These are phyloP conservation scores for Ceratobasidium sp. DNA, from an alignment of 1,284 basidiomycete genomes.

Conservation along the genomic window DNA sequence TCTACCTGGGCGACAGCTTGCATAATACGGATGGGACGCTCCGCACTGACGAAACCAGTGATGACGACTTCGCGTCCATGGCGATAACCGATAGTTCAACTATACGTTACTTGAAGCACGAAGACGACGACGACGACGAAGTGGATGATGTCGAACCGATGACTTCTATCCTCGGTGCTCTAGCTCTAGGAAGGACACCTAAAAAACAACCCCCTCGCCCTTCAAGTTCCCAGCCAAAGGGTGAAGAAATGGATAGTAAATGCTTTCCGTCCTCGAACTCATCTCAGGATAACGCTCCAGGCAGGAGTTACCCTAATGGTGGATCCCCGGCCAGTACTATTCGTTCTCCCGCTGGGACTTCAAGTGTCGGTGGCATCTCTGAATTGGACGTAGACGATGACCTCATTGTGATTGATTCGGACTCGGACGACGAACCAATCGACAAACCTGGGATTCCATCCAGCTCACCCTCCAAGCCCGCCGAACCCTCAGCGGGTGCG, in stretches of 20 bases:
- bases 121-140: constrained; percentile 15
- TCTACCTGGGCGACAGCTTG: constrained; percentile 30
- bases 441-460: neutral
- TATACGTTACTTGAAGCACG: constrained; percentile 14
- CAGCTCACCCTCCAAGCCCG: neutral
- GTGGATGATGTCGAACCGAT: constrained; percentile 25
- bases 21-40: constrained; percentile 25
- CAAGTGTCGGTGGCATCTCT: neutral
- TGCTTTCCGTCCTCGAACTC: neutral
- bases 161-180: constrained; percentile 33
- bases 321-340: neutral
- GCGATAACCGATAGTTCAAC: constrained; percentile 9
- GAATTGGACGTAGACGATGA: constrained; percentile 14
- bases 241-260: neutral
- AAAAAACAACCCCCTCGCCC: neutral
- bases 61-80: constrained; percentile 34
- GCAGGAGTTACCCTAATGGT: neutral
- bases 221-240: neutral
- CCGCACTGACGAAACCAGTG: constrained; percentile 21
- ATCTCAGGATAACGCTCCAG: neutral
- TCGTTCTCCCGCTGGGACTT: neutral
- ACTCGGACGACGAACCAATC: constrained; percentile 18
- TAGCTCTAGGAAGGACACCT: constrained; percentile 12
- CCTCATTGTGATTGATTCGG: constrained; percentile 30
- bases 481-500: neutral